phyloP scores from a whole-genome alignment of 2,329 filamentous ascomycete species.

The Ramularia endophylla region DNA sequence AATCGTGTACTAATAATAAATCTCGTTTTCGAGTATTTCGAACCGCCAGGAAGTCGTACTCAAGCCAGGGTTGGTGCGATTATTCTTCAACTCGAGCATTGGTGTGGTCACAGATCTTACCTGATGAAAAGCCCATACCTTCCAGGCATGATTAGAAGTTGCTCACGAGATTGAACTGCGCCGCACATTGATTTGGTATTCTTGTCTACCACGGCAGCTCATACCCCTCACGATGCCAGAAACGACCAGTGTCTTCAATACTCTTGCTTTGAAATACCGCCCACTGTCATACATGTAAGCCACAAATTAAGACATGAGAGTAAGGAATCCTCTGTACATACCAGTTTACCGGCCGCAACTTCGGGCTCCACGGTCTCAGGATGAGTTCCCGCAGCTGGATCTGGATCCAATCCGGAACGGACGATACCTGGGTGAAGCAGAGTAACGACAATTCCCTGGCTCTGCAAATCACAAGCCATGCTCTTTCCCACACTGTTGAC shows the following conservation, averaged over 20 bases:
- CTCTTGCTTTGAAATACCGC: constrained; percentile 35
- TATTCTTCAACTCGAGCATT: too few relatives aligned
- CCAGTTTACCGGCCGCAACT: constrained; percentile 39
- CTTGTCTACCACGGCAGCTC: constrained; percentile 39
- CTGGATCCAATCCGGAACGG: constrained; percentile 32
- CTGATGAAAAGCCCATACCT: too few relatives aligned
- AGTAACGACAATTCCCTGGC: constrained; percentile 35
- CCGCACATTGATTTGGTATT: too few relatives aligned
- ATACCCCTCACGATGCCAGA: constrained; percentile 40
- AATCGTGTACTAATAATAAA: too few relatives aligned
- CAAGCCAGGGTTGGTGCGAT: too few relatives aligned
- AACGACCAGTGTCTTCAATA: constrained; percentile 38
- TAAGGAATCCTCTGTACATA: not conserved
- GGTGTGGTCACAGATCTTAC: too few relatives aligned
- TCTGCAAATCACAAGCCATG: constrained; percentile 37
- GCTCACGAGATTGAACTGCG: too few relatives aligned
- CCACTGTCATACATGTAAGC: constrained; percentile 25
- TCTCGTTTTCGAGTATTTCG: too few relatives aligned
- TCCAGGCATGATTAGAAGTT: too few relatives aligned
- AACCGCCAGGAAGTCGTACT: too few relatives aligned
- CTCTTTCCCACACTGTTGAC: constrained; percentile 42
- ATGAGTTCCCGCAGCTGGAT: constrained; percentile 17
- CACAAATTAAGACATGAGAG: not conserved
- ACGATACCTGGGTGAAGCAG: constrained; percentile 42
- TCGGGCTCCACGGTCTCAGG: constrained; percentile 40